A percentile compares a stretch with the other conserved stretches of the same genome.
These are phyloP conservation scores for Kwoniella europaea DNA, from an alignment of 768 basidiomycete species.

Conservation along the genomic window DNA sequence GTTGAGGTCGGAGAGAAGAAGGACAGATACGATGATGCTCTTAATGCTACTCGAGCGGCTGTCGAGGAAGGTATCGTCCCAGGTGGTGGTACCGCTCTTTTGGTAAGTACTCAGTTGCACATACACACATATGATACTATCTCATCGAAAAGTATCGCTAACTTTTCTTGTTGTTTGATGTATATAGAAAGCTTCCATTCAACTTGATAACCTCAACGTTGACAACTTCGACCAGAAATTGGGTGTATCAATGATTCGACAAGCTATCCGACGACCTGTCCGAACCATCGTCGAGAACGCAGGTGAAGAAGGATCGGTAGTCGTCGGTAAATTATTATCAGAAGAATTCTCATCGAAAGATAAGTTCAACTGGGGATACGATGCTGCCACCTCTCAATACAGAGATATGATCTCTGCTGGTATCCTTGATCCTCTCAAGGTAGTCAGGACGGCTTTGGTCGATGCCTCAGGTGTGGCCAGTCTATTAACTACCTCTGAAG, in stretches of 20 bases:
- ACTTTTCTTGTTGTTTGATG: neutral
- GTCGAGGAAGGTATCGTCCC: slow-evolving; percentile 99
- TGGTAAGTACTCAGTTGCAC: slow-evolving; percentile 57
- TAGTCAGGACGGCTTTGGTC: slow-evolving; percentile 87
- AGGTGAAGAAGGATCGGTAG: slow-evolving; percentile 90
- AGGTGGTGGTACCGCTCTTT: slow-evolving; percentile 90
- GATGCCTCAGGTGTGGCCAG: slow-evolving; percentile 93
- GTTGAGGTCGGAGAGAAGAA: slow-evolving; percentile 99
- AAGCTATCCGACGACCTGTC: slow-evolving; percentile 79
- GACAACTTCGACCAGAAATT: slow-evolving; percentile 97
- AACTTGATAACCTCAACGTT: slow-evolving; percentile 70
- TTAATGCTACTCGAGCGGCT: slow-evolving; percentile 97
- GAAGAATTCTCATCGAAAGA: slow-evolving; percentile 59
- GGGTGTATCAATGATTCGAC: slow-evolving; percentile 88
- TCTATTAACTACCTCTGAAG: slow-evolving; percentile 89
- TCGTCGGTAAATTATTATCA: slow-evolving; percentile 79
- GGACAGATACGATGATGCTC: slow-evolving; percentile 94
- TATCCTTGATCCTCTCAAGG: slow-evolving; percentile 95
- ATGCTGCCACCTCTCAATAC: slow-evolving; percentile 88
- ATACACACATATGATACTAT: neutral
- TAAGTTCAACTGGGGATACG: slow-evolving; percentile 85
- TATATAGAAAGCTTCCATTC: slow-evolving; percentile 56
- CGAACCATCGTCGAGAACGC: slow-evolving; percentile 91
- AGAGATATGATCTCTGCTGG: slow-evolving; percentile 92
- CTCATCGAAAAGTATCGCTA: slow-evolving; percentile 3